These are phyloP conservation scores for Cronartium quercuum DNA, from an alignment of 1,284 basidiomycete genomes.

Conservation along the genomic window DNA sequence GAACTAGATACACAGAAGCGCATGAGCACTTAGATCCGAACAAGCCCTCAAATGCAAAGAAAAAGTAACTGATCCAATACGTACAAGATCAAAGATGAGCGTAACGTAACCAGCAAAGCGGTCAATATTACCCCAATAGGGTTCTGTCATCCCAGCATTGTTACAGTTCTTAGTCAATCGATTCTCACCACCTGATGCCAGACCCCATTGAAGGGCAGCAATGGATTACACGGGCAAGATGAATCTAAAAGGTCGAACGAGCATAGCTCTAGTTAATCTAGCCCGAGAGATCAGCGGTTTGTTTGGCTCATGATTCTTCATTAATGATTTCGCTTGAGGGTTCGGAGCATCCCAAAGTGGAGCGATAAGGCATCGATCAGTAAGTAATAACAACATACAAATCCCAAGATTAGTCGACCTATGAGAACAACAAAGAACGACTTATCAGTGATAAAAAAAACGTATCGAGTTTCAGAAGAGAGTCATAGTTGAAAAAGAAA, in stretches of 20 bases:
- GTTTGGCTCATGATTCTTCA: constrained; percentile 6
- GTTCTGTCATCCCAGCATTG: constrained; percentile 48
- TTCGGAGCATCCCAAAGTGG: constrained; percentile 46
- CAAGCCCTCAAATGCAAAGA: neutral
- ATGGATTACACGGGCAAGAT: constrained; percentile 47
- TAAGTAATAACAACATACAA: constrained; percentile 46
- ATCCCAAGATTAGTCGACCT: constrained; percentile 47
- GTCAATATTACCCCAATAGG: constrained; percentile 47
- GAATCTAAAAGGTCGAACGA: constrained; percentile 48
- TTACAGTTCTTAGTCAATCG: constrained; percentile 46
- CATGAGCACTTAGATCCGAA: neutral
- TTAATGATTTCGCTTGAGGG: constrained; percentile 7
- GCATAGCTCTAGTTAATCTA: constrained; percentile 47
- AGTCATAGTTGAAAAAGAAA: neutral
- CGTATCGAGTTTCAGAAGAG: neutral
- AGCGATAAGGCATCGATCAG: constrained; percentile 46
- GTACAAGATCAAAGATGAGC: constrained; percentile 47
- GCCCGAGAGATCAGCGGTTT: constrained; percentile 46
- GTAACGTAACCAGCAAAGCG: constrained; percentile 47
- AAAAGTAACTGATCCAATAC: constrained; percentile 13
- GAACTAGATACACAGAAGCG: constrained; percentile 42
- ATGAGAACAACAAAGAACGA: constrained; percentile 6
- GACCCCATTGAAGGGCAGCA: constrained; percentile 48
- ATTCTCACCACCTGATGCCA: constrained; percentile 43
- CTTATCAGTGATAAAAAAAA: neutral